phyloP scores from a whole-genome alignment of 805 yeast species.

The Metschnikowia lunata region DNA sequence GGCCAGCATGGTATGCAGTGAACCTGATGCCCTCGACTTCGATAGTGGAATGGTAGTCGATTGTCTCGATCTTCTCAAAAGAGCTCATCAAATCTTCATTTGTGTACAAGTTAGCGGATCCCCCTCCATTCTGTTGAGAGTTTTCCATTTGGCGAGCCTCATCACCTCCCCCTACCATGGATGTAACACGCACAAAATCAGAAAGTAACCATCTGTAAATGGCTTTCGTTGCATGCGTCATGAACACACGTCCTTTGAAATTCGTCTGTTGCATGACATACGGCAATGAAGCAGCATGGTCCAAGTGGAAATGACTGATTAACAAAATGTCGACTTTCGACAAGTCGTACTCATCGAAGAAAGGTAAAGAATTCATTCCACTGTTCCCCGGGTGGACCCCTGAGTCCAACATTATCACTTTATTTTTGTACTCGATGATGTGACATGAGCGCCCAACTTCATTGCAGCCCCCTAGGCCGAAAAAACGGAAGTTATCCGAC shows the following conservation, averaged over 20 bases:
- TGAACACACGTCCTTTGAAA: constrained; percentile 92
- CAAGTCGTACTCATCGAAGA: constrained; percentile 91
- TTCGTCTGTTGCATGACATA: constrained; percentile 96
- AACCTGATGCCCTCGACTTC: constrained; percentile 92
- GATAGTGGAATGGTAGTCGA: constrained; percentile 92
- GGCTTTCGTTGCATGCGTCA: constrained; percentile 99
- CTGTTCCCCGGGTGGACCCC: constrained; percentile 96
- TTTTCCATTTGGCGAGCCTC: constrained; percentile 19
- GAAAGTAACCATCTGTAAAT: constrained; percentile 92
- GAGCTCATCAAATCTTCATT: constrained; percentile 88
- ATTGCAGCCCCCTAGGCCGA: constrained; percentile 95
- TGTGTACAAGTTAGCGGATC: constrained; percentile 59
- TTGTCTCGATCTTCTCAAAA: constrained; percentile 85
- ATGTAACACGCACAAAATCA: constrained; percentile 90
- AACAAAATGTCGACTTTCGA: constrained; percentile 80
- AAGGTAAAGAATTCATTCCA: constrained; percentile 89
- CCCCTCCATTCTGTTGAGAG: constrained; percentile 14
- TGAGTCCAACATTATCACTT: constrained; percentile 94
- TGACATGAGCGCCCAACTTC: constrained; percentile 98
- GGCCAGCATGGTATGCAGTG: constrained; percentile 99
- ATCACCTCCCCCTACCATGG: constrained; percentile 44
- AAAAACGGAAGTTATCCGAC: constrained; percentile 53
- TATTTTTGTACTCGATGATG: constrained; percentile 85
- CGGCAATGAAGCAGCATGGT: constrained; percentile 97
- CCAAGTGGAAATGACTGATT: constrained; percentile 93